Base-by-base conservation (phyloP, 192 early-diverging fungal species). In the Fimicolochytrium jonesii region DNA sequence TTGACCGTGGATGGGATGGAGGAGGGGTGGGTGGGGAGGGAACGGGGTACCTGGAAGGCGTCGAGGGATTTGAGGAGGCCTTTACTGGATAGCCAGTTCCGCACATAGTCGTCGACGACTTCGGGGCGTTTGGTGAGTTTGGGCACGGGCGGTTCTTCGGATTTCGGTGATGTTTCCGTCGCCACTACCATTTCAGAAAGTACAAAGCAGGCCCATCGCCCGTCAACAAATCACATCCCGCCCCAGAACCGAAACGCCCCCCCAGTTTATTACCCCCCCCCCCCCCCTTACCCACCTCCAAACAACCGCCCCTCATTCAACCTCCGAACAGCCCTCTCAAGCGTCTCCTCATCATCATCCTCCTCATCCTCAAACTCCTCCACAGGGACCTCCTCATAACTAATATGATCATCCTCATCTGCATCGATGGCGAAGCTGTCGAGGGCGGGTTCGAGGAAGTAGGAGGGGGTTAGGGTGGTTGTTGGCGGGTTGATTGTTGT, bases 81-180 rank as follows among this genome's bases (percentile, higher is more conserved):
- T 52, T 78, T 84, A 31, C 63, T 64, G 17, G 71, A 72, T 13
- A 84, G 57, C 48, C 63, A 84, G 68, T 84, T 84, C 13, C 82
- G 64, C 32, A 84, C 78, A 54, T 61, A 84, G 51, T 84, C 82
- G 55, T 84, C 82, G 23, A 84, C 71, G 23, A 84, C 77, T 57
- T 84, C 82, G 9, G 82, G 75, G 7, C 73, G 66, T 35, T 79
- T 76, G 17, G 68, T 71, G 18, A 78, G 48, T 15, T 28, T 47
- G n/a, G 52, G 54, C 17, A 46, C 46, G 23, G 60, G 70, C 9
- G 36, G 57, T 61, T 64, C 70, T 32, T 69, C 59, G 0, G 29
- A 39, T 43, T 64, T 72, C 6, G 45, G 43, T 2, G 61, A 4
- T 35, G 57, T 34, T 31, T 56, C 72, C 31, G 60, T 29, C 6